Conservation (phyloP, 2,329 filamentous ascomycete species). For the Colletotrichum plurivorum region DNA sequence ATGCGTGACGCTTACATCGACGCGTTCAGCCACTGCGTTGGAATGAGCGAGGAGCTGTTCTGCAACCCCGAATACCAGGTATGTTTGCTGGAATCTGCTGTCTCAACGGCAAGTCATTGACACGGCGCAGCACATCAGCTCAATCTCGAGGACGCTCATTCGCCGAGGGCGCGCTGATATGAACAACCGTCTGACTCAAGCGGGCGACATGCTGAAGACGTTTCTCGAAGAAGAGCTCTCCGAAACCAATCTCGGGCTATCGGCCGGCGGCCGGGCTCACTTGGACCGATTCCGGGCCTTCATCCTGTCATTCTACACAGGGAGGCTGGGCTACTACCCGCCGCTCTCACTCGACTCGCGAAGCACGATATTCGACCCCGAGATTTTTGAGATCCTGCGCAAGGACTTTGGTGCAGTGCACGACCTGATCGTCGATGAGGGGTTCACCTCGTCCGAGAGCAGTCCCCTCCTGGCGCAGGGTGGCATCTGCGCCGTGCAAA, state of each 20-base stretch:
- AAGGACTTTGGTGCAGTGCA: slow-evolving; percentile 81
- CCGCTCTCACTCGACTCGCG: slow-evolving; percentile 62
- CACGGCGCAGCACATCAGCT: slow-evolving; percentile 59
- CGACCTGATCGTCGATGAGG: slow-evolving; percentile 77
- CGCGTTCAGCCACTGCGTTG: slow-evolving; percentile 83
- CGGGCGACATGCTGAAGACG: slow-evolving; percentile 70
- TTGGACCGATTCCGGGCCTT: slow-evolving; percentile 81
- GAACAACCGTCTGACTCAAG: slow-evolving; percentile 72
- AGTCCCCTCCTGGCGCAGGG: slow-evolving; percentile 70
- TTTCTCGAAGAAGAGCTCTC: slow-evolving; percentile 82
- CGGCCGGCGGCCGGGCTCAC: slow-evolving; percentile 73
- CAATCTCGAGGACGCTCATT: slow-evolving; percentile 75
- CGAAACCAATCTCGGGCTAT: slow-evolving; percentile 74
- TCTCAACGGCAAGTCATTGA: slow-evolving; percentile 42
- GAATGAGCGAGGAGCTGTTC: slow-evolving; percentile 77
- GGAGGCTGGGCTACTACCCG: slow-evolving; percentile 80
- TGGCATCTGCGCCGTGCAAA: slow-evolving; percentile 79
- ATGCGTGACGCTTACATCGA: slow-evolving; percentile 77
- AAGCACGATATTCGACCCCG: slow-evolving; percentile 67
- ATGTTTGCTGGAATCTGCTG: slow-evolving; percentile 46
- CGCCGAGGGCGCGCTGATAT: slow-evolving; percentile 75
- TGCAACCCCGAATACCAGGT: slow-evolving; percentile 73
- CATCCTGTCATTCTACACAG: slow-evolving; percentile 75
- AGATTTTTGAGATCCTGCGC: slow-evolving; percentile 73
- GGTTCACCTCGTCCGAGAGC: slow-evolving; percentile 63